Evolutionary conservation across 768 basidiomycete genomes (phyloP).

Genomic region (Mycena capillaripes): DNA sequence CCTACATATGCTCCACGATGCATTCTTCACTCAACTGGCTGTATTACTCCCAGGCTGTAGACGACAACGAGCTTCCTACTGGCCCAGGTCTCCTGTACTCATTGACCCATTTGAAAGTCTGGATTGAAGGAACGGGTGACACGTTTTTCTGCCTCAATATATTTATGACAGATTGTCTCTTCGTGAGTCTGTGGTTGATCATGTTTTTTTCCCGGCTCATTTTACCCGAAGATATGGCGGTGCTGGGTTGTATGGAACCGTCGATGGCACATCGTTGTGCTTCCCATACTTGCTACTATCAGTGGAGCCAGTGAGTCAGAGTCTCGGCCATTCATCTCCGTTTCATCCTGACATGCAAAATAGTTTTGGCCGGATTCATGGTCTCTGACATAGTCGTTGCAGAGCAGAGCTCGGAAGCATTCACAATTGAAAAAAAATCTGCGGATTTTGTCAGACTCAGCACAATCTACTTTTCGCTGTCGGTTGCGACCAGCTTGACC

Average conservation of each 20-base stretch:
- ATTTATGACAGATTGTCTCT: constrained; percentile 18
- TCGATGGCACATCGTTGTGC: constrained; percentile 8
- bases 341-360: too few species aligned
- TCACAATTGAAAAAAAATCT: constrained; percentile 14
- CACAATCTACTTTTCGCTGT: constrained; percentile 25
- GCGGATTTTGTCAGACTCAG: constrained; percentile 11
- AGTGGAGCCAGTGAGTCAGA: constrained; percentile 4
- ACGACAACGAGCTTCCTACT: constrained; percentile 22
- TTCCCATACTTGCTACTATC: constrained; percentile 19
- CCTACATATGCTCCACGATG: constrained; percentile 22
- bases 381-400: constrained; percentile 9
- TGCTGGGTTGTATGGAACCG: constrained; percentile 25
- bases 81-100: constrained; percentile 24
- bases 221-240: constrained; percentile 14
- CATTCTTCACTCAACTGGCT: constrained; percentile 23
- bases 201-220: not conserved
- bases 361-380: constrained; percentile 19
- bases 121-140: constrained; percentile 17
- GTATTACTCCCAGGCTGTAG: constrained; percentile 15
- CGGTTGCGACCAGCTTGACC: constrained; percentile 21
- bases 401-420: constrained; percentile 5
- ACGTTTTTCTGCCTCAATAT: constrained; percentile 25
- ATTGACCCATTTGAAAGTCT: constrained; percentile 10
- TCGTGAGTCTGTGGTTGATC: constrained; percentile 6
- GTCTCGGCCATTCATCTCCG: too few species aligned